Evolutionary conservation across 2,329 filamentous ascomycete genomes (phyloP), one percentile per base, ranked within the genome.

Genomic region (Pseudocercospora fuligena): DNA sequence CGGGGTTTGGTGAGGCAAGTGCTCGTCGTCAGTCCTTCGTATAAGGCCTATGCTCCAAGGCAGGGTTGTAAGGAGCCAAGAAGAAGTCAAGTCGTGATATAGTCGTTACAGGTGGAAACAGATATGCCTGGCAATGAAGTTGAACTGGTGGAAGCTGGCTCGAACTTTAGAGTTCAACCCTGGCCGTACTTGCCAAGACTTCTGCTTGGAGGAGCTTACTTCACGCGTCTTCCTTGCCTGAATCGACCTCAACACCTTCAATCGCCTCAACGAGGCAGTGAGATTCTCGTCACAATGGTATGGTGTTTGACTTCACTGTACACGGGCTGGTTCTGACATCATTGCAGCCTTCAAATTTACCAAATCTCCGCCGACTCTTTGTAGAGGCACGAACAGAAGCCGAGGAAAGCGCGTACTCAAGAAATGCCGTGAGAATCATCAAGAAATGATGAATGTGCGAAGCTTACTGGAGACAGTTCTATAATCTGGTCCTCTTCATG

Each of bases 401-500:
- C 63, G 95, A 99, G 79, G 95, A 98, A 80, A 92, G 95, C 78
- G 92, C 93, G 67, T 95, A 98, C 73, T 98, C 95, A 14, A 87
- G 95, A 72, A 96, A 90, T 80, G 95, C 95, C 61, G 95, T 97
- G 82, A 76, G 91, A 81, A 12, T 31, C 27, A 11, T n/a, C 43
- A 25, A 49, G 29, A 11, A 46, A 43, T 57, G 25, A 65, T 57
- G 27, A 19, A 14, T 2, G 14, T 49, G 58, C 27, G 47, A 14
- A 54, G 25, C 36, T 58, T 12, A 47, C 43, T 16, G 25, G 12
- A 9, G 64, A 7, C 74, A 97, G 95, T 99, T 99, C 79, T 99
- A 99, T 82, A 98, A 99, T 76, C 88, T 97, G 0, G 93, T 97
- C 0, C 84, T 98, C 1, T 99, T 98, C 82, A 94, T 99, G 85